These are phyloP conservation scores for Pseudopyricularia javanii DNA, from an alignment of 2,329 filamentous ascomycete genomes.

Conservation along the genomic window DNA sequence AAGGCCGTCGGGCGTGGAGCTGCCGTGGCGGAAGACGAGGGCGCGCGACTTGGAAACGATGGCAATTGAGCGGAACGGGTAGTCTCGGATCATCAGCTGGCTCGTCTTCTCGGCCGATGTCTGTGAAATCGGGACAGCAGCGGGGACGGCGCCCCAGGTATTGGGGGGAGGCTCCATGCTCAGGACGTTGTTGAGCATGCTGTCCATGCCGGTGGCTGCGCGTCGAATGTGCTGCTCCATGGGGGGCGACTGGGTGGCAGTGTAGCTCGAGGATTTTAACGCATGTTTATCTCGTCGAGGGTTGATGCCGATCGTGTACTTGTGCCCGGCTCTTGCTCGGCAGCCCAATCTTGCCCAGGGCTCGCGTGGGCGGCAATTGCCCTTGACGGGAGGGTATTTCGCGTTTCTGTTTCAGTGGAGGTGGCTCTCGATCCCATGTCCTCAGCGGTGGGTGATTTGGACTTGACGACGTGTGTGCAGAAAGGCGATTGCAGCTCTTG, in stretches of 20 bases:
- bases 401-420: too few relatives aligned
- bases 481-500: neutral
- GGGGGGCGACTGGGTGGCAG: neutral
- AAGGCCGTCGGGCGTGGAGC: constrained; percentile 41
- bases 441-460: too few relatives aligned
- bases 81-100: constrained; percentile 74
- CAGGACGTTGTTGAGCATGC: neutral
- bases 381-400: too few relatives aligned
- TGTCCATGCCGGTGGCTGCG: neutral
- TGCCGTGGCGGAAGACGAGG: constrained; percentile 72
- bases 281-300: neutral
- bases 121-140: neutral
- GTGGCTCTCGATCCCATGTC: too few relatives aligned
- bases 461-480: too few relatives aligned
- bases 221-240: neutral
- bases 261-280: neutral
- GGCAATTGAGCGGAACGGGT: constrained; percentile 77
- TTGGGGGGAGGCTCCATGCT: neutral
- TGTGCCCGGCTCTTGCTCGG: neutral
- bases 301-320: neutral
- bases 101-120: constrained; percentile 48
- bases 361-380: too few relatives aligned
- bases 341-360: too few relatives aligned
- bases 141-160: neutral
- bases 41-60: constrained; percentile 69